These are phyloP conservation scores for Carex sylvatica DNA, from an alignment of 202 grass and related monocot species.

Conservation along the genomic window DNA sequence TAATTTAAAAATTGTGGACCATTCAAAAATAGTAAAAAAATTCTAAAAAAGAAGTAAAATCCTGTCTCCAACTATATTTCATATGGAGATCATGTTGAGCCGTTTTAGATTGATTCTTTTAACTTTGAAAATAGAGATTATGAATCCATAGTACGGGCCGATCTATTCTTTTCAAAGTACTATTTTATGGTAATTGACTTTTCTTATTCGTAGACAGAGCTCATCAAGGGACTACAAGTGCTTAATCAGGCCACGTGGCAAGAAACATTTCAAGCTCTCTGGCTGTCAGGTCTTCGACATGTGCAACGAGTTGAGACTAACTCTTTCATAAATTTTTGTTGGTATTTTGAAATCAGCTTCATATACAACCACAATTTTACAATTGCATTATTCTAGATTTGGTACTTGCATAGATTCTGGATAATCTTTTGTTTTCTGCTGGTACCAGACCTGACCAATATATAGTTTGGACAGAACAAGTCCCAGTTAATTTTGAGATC, in stretches of 20 bases:
- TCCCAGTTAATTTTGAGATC: background rate
- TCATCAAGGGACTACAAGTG: conserved; percentile 63
- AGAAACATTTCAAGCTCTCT: conserved; percentile 87
- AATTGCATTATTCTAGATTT: background rate
- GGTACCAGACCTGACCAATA: background rate
- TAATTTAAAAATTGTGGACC: too few species aligned
- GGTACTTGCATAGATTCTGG: background rate
- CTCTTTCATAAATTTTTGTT: conserved; percentile 9
- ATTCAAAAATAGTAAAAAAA: too few species aligned
- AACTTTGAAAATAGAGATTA: too few species aligned
- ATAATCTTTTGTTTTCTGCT: too few species aligned
- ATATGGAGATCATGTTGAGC: too few species aligned
- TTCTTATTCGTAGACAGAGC: conserved; percentile 48
- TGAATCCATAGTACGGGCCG: too few species aligned
- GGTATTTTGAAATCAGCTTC: background rate
- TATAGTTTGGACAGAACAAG: background rate
- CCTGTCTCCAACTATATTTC: too few species aligned
- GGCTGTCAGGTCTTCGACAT: conserved; percentile 68
- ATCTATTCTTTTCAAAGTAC: background rate
- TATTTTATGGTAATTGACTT: conserved; percentile 28
- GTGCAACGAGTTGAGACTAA: conserved; percentile 72
- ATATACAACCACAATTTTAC: background rate
- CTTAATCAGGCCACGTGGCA: conserved; percentile 82
- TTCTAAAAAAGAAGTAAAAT: too few species aligned
- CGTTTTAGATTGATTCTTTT: too few species aligned